These are phyloP conservation scores for Cinchona pubescens DNA, from an alignment of 257 asterid species.

Conservation along the genomic window DNA sequence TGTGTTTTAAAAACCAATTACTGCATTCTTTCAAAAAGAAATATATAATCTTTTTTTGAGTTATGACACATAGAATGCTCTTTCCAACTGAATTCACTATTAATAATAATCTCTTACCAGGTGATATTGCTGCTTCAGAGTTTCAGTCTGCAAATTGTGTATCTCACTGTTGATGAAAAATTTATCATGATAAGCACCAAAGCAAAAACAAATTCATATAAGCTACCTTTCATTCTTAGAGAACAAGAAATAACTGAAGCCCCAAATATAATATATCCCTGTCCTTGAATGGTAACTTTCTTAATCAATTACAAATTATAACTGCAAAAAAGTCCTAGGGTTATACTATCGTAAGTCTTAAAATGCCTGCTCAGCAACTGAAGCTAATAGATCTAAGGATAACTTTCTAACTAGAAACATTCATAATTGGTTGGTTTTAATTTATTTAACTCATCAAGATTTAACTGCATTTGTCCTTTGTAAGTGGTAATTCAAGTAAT, in stretches of 20 bases:
- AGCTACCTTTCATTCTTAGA: not conserved
- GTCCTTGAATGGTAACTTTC: no score
- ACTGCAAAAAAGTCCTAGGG: not conserved
- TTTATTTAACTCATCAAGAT: not conserved
- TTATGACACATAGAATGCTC: not conserved
- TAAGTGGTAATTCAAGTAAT: not conserved
- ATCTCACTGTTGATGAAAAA: conserved; percentile 53
- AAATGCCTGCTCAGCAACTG: not conserved
- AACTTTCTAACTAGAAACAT: no score
- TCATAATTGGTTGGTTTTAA: not conserved
- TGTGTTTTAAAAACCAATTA: not conserved
- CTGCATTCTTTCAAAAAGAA: not conserved
- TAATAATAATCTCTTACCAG: conserved; percentile 48
- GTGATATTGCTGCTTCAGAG: conserved; percentile 78
- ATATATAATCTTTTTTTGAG: not conserved
- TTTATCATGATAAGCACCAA: conserved; percentile 3
- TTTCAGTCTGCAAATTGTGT: conserved; percentile 82
- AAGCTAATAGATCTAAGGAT: not conserved
- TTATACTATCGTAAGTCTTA: not conserved
- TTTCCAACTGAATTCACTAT: not conserved
- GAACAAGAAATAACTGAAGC: not conserved
- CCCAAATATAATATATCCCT: no score
- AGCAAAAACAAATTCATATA: not conserved
- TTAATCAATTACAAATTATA: not conserved
- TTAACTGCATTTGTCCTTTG: not conserved